These are phyloP conservation scores for Sugiyamaella marilandica DNA, from an alignment of 805 yeast genomes.

Conservation along the genomic window DNA sequence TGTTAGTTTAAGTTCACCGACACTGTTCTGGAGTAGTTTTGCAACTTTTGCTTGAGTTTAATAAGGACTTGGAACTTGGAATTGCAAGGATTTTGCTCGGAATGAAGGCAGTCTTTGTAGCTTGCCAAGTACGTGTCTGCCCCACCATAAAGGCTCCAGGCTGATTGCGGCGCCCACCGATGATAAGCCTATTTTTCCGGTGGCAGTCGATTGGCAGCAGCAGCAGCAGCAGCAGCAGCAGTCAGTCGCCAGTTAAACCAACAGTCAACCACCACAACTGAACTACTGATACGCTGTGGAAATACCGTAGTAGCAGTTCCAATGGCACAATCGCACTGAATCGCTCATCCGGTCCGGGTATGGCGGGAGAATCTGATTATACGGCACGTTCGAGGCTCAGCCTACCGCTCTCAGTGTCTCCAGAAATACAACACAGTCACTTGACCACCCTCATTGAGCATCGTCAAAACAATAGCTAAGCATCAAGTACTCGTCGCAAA, in stretches of 20 bases:
- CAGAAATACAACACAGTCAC: too few species aligned
- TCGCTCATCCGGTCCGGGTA: not conserved
- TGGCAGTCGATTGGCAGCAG: too few species aligned
- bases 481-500: too few species aligned
- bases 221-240: not conserved
- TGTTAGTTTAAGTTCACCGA: not conserved
- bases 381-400: too few species aligned
- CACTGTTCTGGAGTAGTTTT: not conserved
- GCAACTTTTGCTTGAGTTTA: not conserved
- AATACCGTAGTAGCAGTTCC: not conserved
- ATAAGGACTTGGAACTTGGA: not conserved
- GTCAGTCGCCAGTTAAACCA: not conserved
- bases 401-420: too few species aligned
- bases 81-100: not conserved
- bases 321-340: not conserved
- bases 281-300: too few species aligned
- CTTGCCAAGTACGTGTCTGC: not conserved
- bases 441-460: too few species aligned
- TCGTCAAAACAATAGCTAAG: too few species aligned
- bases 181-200: too few species aligned
- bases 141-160: conserved; percentile 5
- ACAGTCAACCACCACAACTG: not conserved
- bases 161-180: not conserved
- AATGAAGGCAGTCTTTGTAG: not conserved
- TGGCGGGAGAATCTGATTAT: not conserved